Percentiles rank a stretch among this genome's conserved stretches.
phyloP scores from a whole-genome alignment of 805 yeast genomes.

The Millerago galiae region DNA sequence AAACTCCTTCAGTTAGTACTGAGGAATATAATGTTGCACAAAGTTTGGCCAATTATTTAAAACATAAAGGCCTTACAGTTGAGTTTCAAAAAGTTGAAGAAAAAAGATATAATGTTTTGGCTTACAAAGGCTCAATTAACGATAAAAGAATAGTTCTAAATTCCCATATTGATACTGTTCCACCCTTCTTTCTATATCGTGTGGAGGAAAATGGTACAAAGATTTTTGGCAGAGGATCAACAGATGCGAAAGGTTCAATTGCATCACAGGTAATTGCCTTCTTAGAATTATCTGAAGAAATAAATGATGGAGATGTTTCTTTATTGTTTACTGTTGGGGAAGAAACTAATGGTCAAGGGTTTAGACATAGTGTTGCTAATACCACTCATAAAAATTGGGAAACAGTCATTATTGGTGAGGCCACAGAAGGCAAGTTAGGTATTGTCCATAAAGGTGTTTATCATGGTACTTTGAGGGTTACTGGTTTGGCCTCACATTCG shows the following conservation, averaged over 20 bases:
- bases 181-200: conserved; percentile 48
- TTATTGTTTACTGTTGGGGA: conserved; percentile 59
- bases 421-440: conserved; percentile 59
- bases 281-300: conserved; percentile 34
- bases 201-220: conserved; percentile 34
- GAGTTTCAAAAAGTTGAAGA: conserved; percentile 33
- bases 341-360: conserved; percentile 56
- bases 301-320: conserved; percentile 49
- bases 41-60: conserved; percentile 1
- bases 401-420: conserved; percentile 61
- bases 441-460: conserved; percentile 60
- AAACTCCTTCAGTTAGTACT: conserved; percentile 9
- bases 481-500: conserved; percentile 52
- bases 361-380: conserved; percentile 34
- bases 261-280: conserved; percentile 52
- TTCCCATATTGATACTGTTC: conserved; percentile 65
- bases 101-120: conserved; percentile 44
- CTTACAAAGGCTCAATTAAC: conserved; percentile 41
- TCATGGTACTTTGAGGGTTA: conserved; percentile 32
- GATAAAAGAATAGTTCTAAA: conserved; percentile 44
- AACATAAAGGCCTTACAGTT: conserved; percentile 31
- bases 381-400: conserved; percentile 44
- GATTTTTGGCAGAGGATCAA: conserved; percentile 58
- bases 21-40: conserved; percentile 7
- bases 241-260: conserved; percentile 61